A percentile compares a stretch with the other conserved stretches of the same genome.
Conservation (phyloP, 768 basidiomycete genomes). For the Russula vinacea region DNA sequence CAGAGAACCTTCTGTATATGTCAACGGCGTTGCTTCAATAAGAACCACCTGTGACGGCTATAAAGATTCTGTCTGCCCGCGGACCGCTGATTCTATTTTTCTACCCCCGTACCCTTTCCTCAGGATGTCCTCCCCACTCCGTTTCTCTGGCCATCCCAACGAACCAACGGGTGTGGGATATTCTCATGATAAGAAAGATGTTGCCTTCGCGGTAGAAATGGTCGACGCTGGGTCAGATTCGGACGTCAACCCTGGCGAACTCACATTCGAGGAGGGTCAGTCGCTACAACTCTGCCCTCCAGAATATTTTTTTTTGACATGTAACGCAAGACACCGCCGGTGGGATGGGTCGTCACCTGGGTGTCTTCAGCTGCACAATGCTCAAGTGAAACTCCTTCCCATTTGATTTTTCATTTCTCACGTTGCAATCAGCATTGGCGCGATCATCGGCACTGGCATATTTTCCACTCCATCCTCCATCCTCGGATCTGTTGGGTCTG, state of each 20-base stretch:
- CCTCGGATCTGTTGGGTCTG: constrained; percentile 52
- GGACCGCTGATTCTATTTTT: too few relatives aligned
- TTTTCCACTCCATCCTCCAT: constrained; percentile 63
- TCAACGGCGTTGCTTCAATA: not conserved
- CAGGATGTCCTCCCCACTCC: not conserved
- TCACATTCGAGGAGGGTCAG: constrained; percentile 52
- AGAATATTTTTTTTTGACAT: not conserved
- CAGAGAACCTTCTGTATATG: not conserved
- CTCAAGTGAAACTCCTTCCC: constrained; percentile 40
- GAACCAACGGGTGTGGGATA: not conserved
- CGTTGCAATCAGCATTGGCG: constrained; percentile 43
- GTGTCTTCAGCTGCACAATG: constrained; percentile 55
- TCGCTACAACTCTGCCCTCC: not conserved
- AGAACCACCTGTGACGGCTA: not conserved
- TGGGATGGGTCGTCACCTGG: constrained; percentile 57
- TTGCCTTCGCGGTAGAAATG: not conserved
- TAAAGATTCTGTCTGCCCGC: not conserved
- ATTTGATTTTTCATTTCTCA: not conserved
- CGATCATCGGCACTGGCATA: constrained; percentile 61
- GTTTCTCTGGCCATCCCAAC: not conserved
- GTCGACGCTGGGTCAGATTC: not conserved
- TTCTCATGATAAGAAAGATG: not conserved
- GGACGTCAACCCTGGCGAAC: constrained; percentile 41
- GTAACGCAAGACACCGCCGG: constrained; percentile 45
- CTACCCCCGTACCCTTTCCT: not conserved